A percentile compares a stretch with the other conserved stretches of the same genome.
These are phyloP conservation scores for Tetracladium marchalianum DNA, from an alignment of 495 filamentous ascomycete genomes.

Conservation along the genomic window DNA sequence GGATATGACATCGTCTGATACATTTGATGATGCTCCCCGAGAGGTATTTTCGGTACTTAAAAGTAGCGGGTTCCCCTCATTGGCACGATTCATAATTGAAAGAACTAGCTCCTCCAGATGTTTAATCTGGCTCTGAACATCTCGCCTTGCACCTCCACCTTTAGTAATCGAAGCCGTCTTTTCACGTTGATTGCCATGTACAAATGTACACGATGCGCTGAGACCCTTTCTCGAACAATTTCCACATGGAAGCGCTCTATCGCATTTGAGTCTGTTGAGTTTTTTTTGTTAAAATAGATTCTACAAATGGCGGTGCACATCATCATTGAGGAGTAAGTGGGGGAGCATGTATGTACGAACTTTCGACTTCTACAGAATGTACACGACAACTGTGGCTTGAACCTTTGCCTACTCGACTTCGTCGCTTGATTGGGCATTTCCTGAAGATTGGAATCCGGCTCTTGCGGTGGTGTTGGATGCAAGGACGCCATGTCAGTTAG, in stretches of 20 bases:
- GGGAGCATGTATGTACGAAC: too few species aligned
- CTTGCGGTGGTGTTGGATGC: too few species aligned
- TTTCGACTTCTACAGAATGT: constrained; percentile 14
- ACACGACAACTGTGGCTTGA: constrained; percentile 17
- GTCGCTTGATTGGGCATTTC: not conserved
- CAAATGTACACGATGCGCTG: constrained; percentile 35
- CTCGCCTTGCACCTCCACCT: constrained; percentile 5
- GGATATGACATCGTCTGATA: too few species aligned
- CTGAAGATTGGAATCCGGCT: too few species aligned
- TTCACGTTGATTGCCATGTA: constrained; percentile 26
- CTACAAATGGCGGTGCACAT: too few species aligned
- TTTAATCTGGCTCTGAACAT: constrained; percentile 38
- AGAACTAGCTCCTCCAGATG: constrained; percentile 44
- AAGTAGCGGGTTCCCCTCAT: not conserved
- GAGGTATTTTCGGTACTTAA: too few species aligned
- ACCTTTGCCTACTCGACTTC: constrained; percentile 12
- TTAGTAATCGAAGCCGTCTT: constrained; percentile 10
- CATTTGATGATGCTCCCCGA: too few species aligned
- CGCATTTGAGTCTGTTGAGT: constrained; percentile 15
- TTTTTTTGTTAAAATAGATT: too few species aligned
- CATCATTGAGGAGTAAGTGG: too few species aligned
- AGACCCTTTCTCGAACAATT: constrained; percentile 35
- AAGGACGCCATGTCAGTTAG: too few species aligned
- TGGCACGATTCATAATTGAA: constrained; percentile 28
- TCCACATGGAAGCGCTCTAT: constrained; percentile 10